phyloP scores from a whole-genome alignment of 2,329 filamentous ascomycete genomes.

The Lachnellula subtilissima region DNA sequence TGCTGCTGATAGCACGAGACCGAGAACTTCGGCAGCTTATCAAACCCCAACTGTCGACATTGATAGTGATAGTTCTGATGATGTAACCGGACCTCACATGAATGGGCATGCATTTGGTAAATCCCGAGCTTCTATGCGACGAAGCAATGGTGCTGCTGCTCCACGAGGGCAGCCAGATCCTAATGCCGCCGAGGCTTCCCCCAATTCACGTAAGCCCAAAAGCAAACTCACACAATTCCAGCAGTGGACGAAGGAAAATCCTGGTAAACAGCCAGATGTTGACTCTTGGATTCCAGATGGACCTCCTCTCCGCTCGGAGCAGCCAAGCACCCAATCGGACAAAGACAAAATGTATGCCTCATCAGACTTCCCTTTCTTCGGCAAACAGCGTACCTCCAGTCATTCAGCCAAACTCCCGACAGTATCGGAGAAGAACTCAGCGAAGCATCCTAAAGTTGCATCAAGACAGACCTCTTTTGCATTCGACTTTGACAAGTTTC shows the following conservation, averaged over 20 bases:
- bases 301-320: slow-evolving; percentile 14
- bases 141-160: slow-evolving; percentile 8
- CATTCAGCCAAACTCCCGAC: slow-evolving; percentile 13
- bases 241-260: slow-evolving; percentile 18
- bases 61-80: slow-evolving; percentile 14
- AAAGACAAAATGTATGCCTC: slow-evolving; percentile 28
- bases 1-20: no score
- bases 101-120: slow-evolving; percentile 7
- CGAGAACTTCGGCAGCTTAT: no score
- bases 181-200: slow-evolving; percentile 2
- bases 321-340: slow-evolving; percentile 13
- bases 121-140: not conserved
- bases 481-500: slow-evolving; percentile 6
- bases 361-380: slow-evolving; percentile 2
- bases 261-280: slow-evolving; percentile 9
- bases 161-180: not conserved
- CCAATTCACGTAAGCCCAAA: slow-evolving; percentile 21
- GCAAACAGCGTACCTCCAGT: not conserved
- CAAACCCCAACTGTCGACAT: slow-evolving; percentile 5
- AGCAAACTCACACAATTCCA: slow-evolving; percentile 8
- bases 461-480: not conserved
- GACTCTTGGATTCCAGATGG: slow-evolving; percentile 15
- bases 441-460: slow-evolving; percentile 1
- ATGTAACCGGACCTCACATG: slow-evolving; percentile 1
- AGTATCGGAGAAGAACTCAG: slow-evolving; percentile 11